Percentiles rank a stretch among this genome's conserved stretches.
Conservation (phyloP, 1,139 yeast genomes). For the Taiozyma sp. region DNA sequence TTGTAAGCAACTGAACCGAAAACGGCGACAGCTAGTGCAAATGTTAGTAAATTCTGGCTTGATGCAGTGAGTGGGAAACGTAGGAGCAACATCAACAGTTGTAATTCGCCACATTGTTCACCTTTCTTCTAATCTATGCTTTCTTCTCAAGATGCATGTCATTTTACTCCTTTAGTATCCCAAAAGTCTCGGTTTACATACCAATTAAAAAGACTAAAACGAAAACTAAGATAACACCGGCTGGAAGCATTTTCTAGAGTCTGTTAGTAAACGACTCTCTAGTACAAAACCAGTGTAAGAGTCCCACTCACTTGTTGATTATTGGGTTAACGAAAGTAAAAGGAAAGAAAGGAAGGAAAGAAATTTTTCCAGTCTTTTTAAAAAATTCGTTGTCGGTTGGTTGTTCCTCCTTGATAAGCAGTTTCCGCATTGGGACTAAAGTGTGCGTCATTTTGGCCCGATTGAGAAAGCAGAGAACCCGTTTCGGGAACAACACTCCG, state of each 20-base stretch:
- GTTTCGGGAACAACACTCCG: not conserved
- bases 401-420: not conserved
- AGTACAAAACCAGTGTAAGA: not conserved
- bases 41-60: not conserved
- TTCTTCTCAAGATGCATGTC: too few relatives aligned
- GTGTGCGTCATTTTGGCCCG: not conserved
- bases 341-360: not conserved
- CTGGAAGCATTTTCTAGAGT: conserved; percentile 39
- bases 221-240: conserved; percentile 50
- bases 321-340: not conserved
- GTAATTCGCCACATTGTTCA: too few relatives aligned
- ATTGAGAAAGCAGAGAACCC: not conserved
- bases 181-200: conserved; percentile 17
- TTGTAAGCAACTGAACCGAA: conserved; percentile 27
- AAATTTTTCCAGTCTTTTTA: not conserved
- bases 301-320: not conserved
- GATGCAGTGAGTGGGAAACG: too few relatives aligned
- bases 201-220: conserved; percentile 41
- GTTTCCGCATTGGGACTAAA: not conserved
- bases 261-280: not conserved
- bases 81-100: too few relatives aligned
- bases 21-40: conserved; percentile 22
- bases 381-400: not conserved
- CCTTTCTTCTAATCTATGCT: too few relatives aligned
- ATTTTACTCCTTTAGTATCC: too few relatives aligned